Base-by-base conservation (phyloP, 192 early-diverging fungal genomes). In the Rhizophagus sp. region DNA sequence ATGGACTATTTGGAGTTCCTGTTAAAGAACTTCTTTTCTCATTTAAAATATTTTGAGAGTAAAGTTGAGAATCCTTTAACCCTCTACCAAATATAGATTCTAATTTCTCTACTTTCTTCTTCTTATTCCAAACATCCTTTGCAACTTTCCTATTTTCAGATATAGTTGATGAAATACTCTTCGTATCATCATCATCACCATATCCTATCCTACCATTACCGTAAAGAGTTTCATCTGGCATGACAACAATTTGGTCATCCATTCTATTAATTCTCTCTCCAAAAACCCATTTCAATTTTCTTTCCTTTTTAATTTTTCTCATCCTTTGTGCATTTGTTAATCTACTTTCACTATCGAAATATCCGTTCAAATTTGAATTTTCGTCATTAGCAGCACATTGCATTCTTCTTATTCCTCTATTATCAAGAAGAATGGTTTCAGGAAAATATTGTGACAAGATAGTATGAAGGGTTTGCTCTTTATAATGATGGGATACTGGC, bases 401-500 rank as follows among this genome's bases (percentile, higher is more conserved):
- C n/a, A 27, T 62, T 34, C 25, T 33, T 69, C 65, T 41, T 44
- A 73, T 47, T 78, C 76, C 63, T 64, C 22, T 47, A 44, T 57
- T 52, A 2, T 79, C 68, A 47, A 65, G 61, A 17, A 69, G 67
- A 33, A 76, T 64, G 2, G 76, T 72, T 27, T 76, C 66, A 63
- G 81, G 81, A 25, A 81, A 81, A 47, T 81, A 81, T 78, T 78
- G 81, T 25, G 75, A 78, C 36, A 81, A 33, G 2, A 47, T 78
- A 10, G 75, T 73, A 65, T 76, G 75, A 34, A 81, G 62, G 17
- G 78, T 79, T 62, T 79, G 81, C 67, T 78, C 81, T 81, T 81
- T 74, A 33, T 72, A 76, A 25, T 79, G 76, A 81, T 76, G 81
- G 9, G 73, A 71, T 30, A 65, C 62, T 57, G 81, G 75, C 12